Conservation (phyloP, 2,329 filamentous ascomycete species). For the Penicillium sp. region DNA sequence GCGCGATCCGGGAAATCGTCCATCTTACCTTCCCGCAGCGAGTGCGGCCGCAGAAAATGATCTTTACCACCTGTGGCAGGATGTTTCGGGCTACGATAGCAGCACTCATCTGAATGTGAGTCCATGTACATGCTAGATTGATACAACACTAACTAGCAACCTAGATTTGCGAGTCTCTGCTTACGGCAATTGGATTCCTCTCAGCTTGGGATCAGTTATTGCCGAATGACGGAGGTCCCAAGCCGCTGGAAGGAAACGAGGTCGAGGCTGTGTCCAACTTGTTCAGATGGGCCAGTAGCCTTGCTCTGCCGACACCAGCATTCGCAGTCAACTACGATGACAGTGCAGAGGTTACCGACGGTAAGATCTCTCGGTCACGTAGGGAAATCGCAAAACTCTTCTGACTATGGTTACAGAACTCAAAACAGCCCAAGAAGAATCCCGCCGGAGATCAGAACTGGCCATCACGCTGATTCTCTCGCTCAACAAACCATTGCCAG, state of each 20-base stretch:
- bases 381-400: not conserved
- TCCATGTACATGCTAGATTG: not conserved
- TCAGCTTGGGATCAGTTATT: slow-evolving; percentile 13
- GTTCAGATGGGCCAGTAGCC: slow-evolving; percentile 32
- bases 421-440: slow-evolving; percentile 21
- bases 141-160: not conserved
- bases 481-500: slow-evolving; percentile 2
- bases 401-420: slow-evolving; percentile 11
- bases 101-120: slow-evolving; percentile 25
- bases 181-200: slow-evolving; percentile 27
- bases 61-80: slow-evolving; percentile 30
- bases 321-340: slow-evolving; percentile 33
- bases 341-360: slow-evolving; percentile 14
- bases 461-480: slow-evolving; percentile 30
- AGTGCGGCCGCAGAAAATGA: slow-evolving; percentile 5
- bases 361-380: not conserved
- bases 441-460: slow-evolving; percentile 26
- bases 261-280: slow-evolving; percentile 25
- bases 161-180: slow-evolving; percentile 34
- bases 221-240: slow-evolving; percentile 14
- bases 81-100: slow-evolving; percentile 26
- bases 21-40: slow-evolving; percentile 5
- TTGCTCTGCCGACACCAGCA: slow-evolving; percentile 32
- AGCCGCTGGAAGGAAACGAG: slow-evolving; percentile 22
- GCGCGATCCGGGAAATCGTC: slow-evolving; percentile 11